These are phyloP conservation scores for Filobasidium floriforme DNA, from an alignment of 768 basidiomycete species.

Conservation along the genomic window DNA sequence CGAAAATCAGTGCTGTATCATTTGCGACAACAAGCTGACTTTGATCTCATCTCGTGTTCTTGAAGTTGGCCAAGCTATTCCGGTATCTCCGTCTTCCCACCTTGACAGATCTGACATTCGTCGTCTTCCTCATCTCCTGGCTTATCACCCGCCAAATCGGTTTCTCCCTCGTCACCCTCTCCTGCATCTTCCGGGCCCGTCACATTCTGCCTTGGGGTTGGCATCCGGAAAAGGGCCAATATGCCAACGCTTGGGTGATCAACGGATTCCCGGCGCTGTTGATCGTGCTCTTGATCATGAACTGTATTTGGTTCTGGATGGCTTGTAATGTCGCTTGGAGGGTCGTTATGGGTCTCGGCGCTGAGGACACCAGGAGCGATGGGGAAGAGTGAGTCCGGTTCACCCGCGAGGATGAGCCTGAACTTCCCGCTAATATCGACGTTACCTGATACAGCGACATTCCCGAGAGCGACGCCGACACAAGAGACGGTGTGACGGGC, in stretches of 20 bases:
- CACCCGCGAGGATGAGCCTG: neutral
- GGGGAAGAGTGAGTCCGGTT: constrained; percentile 28
- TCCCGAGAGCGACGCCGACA: constrained; percentile 3
- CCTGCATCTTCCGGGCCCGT: constrained; percentile 53
- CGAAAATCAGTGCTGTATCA: too few species aligned
- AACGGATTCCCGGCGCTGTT: constrained; percentile 50
- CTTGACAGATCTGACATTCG: constrained; percentile 68
- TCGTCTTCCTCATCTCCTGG: constrained; percentile 79
- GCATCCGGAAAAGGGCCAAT: constrained; percentile 57
- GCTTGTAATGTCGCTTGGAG: constrained; percentile 75
- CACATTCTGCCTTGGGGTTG: constrained; percentile 53
- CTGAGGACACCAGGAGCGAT: constrained; percentile 78
- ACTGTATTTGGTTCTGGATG: constrained; percentile 78
- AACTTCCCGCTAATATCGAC: neutral
- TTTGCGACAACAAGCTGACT: too few species aligned
- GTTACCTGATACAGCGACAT: neutral
- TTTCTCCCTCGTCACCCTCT: constrained; percentile 64
- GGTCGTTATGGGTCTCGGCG: constrained; percentile 66
- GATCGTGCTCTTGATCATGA: constrained; percentile 43
- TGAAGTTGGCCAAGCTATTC: constrained; percentile 83
- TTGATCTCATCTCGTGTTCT: too few species aligned
- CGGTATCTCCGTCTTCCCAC: constrained; percentile 66
- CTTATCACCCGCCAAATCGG: constrained; percentile 78
- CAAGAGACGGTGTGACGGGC: neutral
- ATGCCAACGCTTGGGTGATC: constrained; percentile 51